phyloP scores from a whole-genome alignment of 139 green algal species.

The Medakamo hakoo region DNA sequence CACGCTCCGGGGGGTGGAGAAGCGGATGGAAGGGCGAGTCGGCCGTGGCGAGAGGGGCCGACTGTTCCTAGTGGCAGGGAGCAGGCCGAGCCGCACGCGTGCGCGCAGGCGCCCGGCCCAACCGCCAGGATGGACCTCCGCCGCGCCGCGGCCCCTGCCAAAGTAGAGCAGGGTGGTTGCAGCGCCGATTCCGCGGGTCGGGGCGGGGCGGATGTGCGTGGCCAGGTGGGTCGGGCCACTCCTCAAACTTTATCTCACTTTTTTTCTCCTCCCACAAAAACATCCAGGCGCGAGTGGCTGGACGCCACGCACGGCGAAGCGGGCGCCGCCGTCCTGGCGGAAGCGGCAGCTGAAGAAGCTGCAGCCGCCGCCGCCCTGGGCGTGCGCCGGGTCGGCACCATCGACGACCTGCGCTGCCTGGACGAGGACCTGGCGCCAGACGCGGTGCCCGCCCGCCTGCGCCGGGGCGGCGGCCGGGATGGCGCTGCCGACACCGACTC shows the following conservation, averaged over 20 bases:
- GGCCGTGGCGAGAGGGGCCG: too few relatives aligned
- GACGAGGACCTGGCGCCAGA: constrained; percentile 28
- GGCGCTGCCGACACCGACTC: background rate
- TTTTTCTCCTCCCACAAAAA: background rate
- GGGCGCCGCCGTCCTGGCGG: constrained; percentile 44
- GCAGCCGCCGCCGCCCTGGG: constrained; percentile 57
- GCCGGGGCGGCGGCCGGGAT: background rate
- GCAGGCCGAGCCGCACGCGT: too few relatives aligned
- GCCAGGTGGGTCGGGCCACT: too few relatives aligned
- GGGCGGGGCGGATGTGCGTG: too few relatives aligned
- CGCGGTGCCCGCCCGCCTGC: constrained; percentile 6
- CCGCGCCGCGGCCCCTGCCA: too few relatives aligned
- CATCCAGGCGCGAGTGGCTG: constrained; percentile 60
- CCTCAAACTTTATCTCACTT: background rate
- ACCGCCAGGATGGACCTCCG: too few relatives aligned
- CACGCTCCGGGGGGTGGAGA: too few relatives aligned
- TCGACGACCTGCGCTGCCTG: constrained; percentile 43
- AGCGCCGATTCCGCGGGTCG: too few relatives aligned
- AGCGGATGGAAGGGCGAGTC: too few relatives aligned
- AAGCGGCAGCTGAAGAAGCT: constrained; percentile 63
- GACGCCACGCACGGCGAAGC: constrained; percentile 44
- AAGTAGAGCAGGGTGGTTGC: too few relatives aligned
- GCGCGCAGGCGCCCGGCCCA: too few relatives aligned
- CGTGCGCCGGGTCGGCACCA: constrained; percentile 30
- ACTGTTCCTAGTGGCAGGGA: too few relatives aligned